A percentile compares a stretch with the other conserved stretches of the same genome.
These are phyloP conservation scores for Spinellus fusiger DNA, from an alignment of 192 early-diverging fungal genomes.

Conservation along the genomic window DNA sequence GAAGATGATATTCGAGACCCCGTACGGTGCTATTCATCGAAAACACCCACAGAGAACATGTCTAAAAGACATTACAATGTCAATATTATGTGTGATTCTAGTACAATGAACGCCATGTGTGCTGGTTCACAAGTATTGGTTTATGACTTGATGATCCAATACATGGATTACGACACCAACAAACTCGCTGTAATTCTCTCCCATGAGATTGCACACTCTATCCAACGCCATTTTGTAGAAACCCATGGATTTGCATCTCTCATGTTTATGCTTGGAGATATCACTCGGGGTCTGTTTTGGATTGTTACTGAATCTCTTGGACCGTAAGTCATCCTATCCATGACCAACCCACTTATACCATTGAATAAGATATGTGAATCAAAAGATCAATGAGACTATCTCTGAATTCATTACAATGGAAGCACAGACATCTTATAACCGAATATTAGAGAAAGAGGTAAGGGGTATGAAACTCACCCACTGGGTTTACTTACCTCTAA, in stretches of 20 bases:
- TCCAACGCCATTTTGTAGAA: conserved; percentile 52
- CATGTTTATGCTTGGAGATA: conserved; percentile 43
- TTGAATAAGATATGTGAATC: conserved; percentile 13
- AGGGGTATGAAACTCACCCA: neutral
- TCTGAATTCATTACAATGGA: conserved; percentile 13
- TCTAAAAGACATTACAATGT: conserved; percentile 16
- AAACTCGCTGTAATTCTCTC: conserved; percentile 44
- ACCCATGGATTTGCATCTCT: conserved; percentile 46
- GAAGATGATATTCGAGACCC: conserved; percentile 29
- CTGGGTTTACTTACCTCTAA: neutral
- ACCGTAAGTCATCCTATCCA: conserved; percentile 12
- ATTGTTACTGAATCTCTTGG: conserved; percentile 31
- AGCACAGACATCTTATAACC: conserved; percentile 29
- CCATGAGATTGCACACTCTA: conserved; percentile 51
- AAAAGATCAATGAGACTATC: conserved; percentile 24
- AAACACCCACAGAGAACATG: neutral
- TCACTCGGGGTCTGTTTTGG: conserved; percentile 33
- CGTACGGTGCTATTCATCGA: conserved; percentile 11
- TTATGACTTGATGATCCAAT: conserved; percentile 29
- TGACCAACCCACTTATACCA: neutral
- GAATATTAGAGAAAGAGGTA: conserved; percentile 44
- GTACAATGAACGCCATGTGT: conserved; percentile 33
- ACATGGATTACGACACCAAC: conserved; percentile 37
- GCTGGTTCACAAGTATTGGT: conserved; percentile 24
- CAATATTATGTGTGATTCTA: conserved; percentile 28